Conservation (phyloP, 2,329 filamentous ascomycete species). For the Epicoccum nigrum region DNA sequence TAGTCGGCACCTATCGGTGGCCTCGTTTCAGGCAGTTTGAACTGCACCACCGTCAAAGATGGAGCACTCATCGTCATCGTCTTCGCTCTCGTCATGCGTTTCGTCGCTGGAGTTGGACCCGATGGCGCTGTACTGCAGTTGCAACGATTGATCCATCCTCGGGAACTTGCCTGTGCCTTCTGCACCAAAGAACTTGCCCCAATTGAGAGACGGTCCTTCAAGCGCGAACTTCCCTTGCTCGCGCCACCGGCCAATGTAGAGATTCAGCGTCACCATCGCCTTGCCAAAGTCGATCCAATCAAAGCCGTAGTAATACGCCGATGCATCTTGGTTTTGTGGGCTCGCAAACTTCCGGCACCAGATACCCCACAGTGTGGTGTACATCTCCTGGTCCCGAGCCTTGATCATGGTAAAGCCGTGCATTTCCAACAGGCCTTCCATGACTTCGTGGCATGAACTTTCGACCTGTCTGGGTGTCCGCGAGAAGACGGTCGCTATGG, state of each 20-base stretch:
- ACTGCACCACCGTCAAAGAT: slow-evolving; percentile 11
- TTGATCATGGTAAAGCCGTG: slow-evolving; percentile 29
- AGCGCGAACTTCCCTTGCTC: slow-evolving; percentile 33
- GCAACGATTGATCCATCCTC: slow-evolving; percentile 14
- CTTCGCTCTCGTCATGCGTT: slow-evolving; percentile 1
- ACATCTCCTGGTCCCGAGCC: slow-evolving; percentile 15
- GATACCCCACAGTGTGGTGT: slow-evolving; percentile 29
- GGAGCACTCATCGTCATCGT: slow-evolving; percentile 1
- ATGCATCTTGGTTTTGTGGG: slow-evolving; percentile 4
- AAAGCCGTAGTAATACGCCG: slow-evolving; percentile 33
- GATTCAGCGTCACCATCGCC: slow-evolving; percentile 35
- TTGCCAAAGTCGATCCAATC: slow-evolving; percentile 24
- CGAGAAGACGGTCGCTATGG: slow-evolving; percentile 37
- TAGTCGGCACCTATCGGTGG: background rate
- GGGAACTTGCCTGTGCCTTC: slow-evolving; percentile 10
- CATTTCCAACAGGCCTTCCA: slow-evolving; percentile 31
- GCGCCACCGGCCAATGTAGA: slow-evolving; percentile 40
- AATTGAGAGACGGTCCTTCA: slow-evolving; percentile 28
- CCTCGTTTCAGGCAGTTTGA: slow-evolving; percentile 4
- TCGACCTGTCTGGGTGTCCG: slow-evolving; percentile 33
- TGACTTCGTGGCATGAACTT: slow-evolving; percentile 33
- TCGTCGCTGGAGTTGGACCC: background rate
- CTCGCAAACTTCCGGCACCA: slow-evolving; percentile 20
- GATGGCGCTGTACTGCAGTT: slow-evolving; percentile 9
- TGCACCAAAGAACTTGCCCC: slow-evolving; percentile 29